These are phyloP conservation scores for Cercospora beticola DNA, from an alignment of 2,329 filamentous ascomycete genomes.

Conservation along the genomic window DNA sequence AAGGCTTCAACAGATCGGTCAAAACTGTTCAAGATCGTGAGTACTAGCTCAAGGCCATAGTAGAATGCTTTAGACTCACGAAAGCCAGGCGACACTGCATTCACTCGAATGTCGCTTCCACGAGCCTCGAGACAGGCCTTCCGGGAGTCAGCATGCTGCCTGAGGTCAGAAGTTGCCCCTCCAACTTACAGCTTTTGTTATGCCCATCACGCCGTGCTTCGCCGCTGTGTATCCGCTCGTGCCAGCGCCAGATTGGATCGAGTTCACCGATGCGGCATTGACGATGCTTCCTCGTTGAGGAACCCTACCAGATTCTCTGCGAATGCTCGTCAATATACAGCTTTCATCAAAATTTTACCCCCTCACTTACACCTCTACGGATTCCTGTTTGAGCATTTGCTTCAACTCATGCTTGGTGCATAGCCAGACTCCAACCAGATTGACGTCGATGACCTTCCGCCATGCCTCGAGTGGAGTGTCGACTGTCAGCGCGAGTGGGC, in stretches of 20 bases:
- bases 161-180: no score
- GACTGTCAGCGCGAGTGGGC: slow-evolving; percentile 28
- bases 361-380: slow-evolving; percentile 21
- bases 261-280: slow-evolving; percentile 44
- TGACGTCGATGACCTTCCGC: slow-evolving; percentile 40
- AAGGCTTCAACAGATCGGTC: slow-evolving; percentile 27
- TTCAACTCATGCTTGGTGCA: slow-evolving; percentile 43
- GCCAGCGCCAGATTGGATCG: slow-evolving; percentile 37
- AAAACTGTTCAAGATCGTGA: slow-evolving; percentile 9
- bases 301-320: slow-evolving; percentile 27
- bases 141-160: background rate
- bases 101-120: slow-evolving; percentile 38
- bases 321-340: background rate
- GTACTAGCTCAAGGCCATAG: background rate
- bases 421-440: slow-evolving; percentile 41
- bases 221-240: slow-evolving; percentile 41
- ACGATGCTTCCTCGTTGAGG: slow-evolving; percentile 40
- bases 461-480: slow-evolving; percentile 39
- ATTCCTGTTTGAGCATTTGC: slow-evolving; percentile 43
- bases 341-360: background rate
- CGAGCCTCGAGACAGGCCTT: slow-evolving; percentile 36
- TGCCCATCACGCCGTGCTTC: slow-evolving; percentile 45
- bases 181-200: slow-evolving; percentile 40
- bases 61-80: background rate
- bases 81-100: slow-evolving; percentile 38